phyloP scores from a whole-genome alignment of 176 grass and related monocot species.

The Eleusine indica region DNA sequence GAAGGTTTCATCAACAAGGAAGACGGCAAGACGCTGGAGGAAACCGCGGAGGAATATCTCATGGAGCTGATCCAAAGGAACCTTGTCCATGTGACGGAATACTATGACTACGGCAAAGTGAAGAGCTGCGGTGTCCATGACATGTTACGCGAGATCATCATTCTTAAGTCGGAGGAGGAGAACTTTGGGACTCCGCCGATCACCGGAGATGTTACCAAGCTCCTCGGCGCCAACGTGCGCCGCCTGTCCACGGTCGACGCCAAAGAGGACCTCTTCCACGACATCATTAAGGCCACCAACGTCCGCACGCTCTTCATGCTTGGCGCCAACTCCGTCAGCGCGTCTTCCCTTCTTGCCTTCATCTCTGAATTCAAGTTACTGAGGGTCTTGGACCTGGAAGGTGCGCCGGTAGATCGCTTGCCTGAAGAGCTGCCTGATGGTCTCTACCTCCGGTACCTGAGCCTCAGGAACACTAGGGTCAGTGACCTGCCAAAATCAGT shows the following conservation, averaged over 20 bases:
- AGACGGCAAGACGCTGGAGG: slow-evolving; percentile 35
- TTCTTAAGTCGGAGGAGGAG: slow-evolving; percentile 32
- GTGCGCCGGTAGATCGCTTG: slow-evolving; percentile 25
- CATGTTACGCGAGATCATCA: slow-evolving; percentile 36
- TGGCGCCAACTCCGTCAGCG: neutral
- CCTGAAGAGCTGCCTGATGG: slow-evolving; percentile 31
- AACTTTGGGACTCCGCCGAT: slow-evolving; percentile 24
- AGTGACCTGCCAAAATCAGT: slow-evolving; percentile 38
- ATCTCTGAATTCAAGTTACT: slow-evolving; percentile 31
- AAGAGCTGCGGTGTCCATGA: slow-evolving; percentile 37
- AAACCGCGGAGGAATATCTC: slow-evolving; percentile 29
- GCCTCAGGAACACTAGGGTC: slow-evolving; percentile 42
- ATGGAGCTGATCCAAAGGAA: slow-evolving; percentile 33
- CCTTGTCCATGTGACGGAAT: slow-evolving; percentile 35
- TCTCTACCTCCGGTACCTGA: slow-evolving; percentile 34
- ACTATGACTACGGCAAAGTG: slow-evolving; percentile 37
- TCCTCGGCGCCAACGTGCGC: neutral
- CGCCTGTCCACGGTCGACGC: neutral
- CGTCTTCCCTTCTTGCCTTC: neutral
- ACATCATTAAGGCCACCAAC: neutral
- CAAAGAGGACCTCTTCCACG: slow-evolving; percentile 1
- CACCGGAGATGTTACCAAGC: neutral
- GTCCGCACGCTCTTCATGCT: slow-evolving; percentile 15
- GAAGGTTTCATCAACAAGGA: slow-evolving; percentile 42
- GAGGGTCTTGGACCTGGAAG: slow-evolving; percentile 41